Percentiles rank a stretch among this genome's conserved stretches.
Evolutionary conservation across 768 basidiomycete species (phyloP).

Genomic region (Cystobasidium ongulense): DNA sequence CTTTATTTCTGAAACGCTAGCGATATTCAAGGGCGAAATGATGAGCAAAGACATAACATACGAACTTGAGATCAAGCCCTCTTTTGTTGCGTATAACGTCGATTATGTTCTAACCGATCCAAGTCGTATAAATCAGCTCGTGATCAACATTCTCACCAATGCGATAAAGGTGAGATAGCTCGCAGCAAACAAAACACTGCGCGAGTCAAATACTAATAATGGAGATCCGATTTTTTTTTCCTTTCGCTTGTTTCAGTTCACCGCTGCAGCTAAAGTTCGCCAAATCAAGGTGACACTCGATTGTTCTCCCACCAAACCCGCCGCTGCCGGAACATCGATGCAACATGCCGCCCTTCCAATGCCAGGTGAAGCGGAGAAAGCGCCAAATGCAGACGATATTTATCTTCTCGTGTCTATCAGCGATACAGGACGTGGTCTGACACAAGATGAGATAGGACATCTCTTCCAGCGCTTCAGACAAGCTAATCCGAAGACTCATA

Average conservation of each 20-base stretch:
- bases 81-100: conserved; percentile 3
- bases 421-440: conserved; percentile 28
- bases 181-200: too few relatives aligned
- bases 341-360: background rate
- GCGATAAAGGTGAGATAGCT: conserved; percentile 42
- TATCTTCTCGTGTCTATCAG: conserved; percentile 25
- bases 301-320: background rate
- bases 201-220: conserved; percentile 41
- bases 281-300: conserved; percentile 24
- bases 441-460: conserved; percentile 22
- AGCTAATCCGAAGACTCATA: conserved; percentile 30
- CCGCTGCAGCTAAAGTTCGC: background rate
- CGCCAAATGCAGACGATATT: background rate
- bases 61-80: conserved; percentile 2
- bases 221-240: conserved; percentile 21
- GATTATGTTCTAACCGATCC: conserved; percentile 26
- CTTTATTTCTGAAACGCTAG: conserved; percentile 18
- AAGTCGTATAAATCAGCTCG: background rate
- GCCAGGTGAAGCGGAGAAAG: background rate
- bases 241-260: conserved; percentile 15
- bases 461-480: conserved; percentile 33
- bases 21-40: conserved; percentile 22
- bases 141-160: conserved; percentile 32
- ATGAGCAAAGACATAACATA: conserved; percentile 12
- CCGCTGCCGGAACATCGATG: background rate